Evolutionary conservation across 805 yeast species (phyloP).

Genomic region (Millerozyma miso): DNA sequence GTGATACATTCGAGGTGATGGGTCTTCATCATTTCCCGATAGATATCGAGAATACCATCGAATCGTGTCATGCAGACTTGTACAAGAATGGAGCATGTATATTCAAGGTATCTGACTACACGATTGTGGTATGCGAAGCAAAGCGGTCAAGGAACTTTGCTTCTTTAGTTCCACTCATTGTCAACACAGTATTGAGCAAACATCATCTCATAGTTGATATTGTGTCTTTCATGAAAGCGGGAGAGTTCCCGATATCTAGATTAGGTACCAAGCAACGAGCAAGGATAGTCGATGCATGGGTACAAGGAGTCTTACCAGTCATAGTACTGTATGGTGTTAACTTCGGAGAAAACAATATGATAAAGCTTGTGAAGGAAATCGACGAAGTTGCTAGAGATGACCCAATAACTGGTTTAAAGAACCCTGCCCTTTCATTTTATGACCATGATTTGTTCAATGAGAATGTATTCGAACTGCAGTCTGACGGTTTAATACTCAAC

Average conservation of each 20-base stretch:
- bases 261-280: slow-evolving; percentile 76
- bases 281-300: slow-evolving; percentile 54
- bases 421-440: slow-evolving; percentile 41
- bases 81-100: slow-evolving; percentile 60
- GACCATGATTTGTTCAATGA: slow-evolving; percentile 22
- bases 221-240: slow-evolving; percentile 69
- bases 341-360: slow-evolving; percentile 63
- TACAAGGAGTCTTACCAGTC: slow-evolving; percentile 42
- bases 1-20: slow-evolving; percentile 83
- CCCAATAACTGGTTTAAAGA: slow-evolving; percentile 35
- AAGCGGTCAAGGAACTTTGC: slow-evolving; percentile 51
- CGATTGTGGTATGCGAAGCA: slow-evolving; percentile 70
- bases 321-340: slow-evolving; percentile 47
- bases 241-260: slow-evolving; percentile 64
- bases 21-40: slow-evolving; percentile 89
- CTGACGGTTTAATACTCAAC: slow-evolving; percentile 29
- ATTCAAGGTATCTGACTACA: slow-evolving; percentile 77
- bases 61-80: slow-evolving; percentile 48
- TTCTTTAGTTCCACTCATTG: slow-evolving; percentile 78
- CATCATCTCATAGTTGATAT: slow-evolving; percentile 83
- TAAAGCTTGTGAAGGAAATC: slow-evolving; percentile 54
- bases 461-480: slow-evolving; percentile 29
- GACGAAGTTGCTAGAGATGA: slow-evolving; percentile 39
- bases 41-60: slow-evolving; percentile 63
- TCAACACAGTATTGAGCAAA: slow-evolving; percentile 68